phyloP scores from a whole-genome alignment of 371 early-diverging fungal genomes.

The Rhizopus arrhizus region DNA sequence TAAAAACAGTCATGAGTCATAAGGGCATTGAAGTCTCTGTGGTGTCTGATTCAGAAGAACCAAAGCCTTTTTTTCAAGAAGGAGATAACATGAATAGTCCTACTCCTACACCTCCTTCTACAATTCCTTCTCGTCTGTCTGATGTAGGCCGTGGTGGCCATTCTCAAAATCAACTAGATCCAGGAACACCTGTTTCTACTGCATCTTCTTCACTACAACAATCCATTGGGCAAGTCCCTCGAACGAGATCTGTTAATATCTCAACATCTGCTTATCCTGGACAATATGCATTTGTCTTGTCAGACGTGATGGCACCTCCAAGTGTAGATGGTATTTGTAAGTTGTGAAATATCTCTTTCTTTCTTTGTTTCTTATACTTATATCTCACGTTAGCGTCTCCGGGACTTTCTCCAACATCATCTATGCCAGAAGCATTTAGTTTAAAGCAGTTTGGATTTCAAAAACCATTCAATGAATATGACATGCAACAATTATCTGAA shows the following conservation, averaged over 20 bases:
- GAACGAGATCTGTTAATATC: neutral
- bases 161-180: neutral
- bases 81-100: too few relatives aligned
- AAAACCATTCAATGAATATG: slow-evolving; percentile 14
- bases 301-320: slow-evolving; percentile 31
- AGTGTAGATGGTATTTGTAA: slow-evolving; percentile 24
- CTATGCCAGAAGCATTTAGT: slow-evolving; percentile 45
- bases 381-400: slow-evolving; percentile 15
- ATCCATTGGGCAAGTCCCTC: neutral
- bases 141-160: slow-evolving; percentile 31
- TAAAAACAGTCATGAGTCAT: slow-evolving; percentile 41
- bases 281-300: slow-evolving; percentile 6
- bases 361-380: neutral
- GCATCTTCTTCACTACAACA: neutral
- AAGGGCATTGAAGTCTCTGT: slow-evolving; percentile 36
- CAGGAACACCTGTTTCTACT: neutral
- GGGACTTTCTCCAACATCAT: slow-evolving; percentile 30
- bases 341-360: neutral
- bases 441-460: slow-evolving; percentile 50
- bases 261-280: slow-evolving; percentile 4
- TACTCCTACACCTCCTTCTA: neutral
- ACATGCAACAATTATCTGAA: slow-evolving; percentile 21
- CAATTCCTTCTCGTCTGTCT: slow-evolving; percentile 19
- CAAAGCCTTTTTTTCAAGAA: slow-evolving; percentile 4
- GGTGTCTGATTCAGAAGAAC: slow-evolving; percentile 19